phyloP scores from a whole-genome alignment of 257 asterid genomes.

The Ligustrum vulgare region DNA sequence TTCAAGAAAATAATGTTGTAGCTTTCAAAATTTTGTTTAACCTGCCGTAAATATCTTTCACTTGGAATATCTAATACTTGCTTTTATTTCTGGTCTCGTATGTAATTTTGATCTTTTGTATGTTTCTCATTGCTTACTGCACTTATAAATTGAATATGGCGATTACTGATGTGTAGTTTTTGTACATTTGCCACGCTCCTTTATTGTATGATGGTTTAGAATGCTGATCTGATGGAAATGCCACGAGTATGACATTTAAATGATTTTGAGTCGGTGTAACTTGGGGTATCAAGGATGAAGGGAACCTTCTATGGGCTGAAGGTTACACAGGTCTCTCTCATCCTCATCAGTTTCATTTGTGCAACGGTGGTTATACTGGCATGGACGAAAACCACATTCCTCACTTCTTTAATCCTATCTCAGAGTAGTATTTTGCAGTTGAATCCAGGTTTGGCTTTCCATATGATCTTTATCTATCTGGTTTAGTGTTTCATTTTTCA shows the following conservation, averaged over 20 bases:
- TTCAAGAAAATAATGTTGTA: not conserved
- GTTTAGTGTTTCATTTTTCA: conserved; percentile 1
- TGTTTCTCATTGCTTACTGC: not conserved
- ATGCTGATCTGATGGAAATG: conserved; percentile 15
- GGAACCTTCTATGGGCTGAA: conserved; percentile 74
- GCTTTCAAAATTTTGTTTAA: not conserved
- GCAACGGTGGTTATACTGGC: conserved; percentile 63
- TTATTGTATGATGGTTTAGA: conserved; percentile 17
- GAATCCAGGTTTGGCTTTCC: conserved; percentile 56
- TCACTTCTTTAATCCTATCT: conserved; percentile 56
- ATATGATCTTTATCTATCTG: conserved; percentile 20
- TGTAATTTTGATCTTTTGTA: not conserved
- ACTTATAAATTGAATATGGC: not conserved
- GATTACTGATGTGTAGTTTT: conserved; percentile 8
- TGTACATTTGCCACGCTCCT: not conserved
- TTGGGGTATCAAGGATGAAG: conserved; percentile 67
- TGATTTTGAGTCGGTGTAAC: conserved; percentile 33
- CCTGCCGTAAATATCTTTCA: not conserved
- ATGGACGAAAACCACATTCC: conserved; percentile 67
- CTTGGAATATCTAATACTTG: not conserved
- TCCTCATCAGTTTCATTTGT: conserved; percentile 74
- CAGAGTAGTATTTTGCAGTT: conserved; percentile 43
- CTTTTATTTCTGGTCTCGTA: not conserved
- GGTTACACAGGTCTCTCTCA: conserved; percentile 72
- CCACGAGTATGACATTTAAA: conserved; percentile 27